Conservation (phyloP, 1,139 yeast genomes). For the Candida anutae region DNA sequence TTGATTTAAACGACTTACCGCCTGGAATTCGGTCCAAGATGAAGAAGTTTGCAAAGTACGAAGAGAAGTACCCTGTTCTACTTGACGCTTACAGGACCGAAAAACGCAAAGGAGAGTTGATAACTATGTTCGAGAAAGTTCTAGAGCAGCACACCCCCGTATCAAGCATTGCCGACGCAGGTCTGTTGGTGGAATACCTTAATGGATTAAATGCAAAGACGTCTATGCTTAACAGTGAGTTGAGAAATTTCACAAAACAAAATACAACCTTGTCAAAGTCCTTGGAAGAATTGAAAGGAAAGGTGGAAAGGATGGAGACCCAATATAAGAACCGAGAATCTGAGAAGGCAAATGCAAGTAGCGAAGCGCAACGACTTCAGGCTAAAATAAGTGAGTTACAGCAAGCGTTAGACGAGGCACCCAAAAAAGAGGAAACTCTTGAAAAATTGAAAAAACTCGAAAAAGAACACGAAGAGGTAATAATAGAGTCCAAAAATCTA, state of each 20-base stretch:
- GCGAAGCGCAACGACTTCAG: too few species aligned
- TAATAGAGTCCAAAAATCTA: too few species aligned
- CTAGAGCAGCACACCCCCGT: constrained; percentile 78
- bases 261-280: constrained; percentile 8
- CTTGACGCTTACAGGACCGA: constrained; percentile 80
- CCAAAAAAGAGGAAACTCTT: too few species aligned
- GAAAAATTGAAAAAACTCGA: too few species aligned
- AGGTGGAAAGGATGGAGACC: constrained; percentile 1
- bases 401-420: too few species aligned
- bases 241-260: constrained; percentile 21
- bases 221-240: constrained; percentile 48
- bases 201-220: constrained; percentile 56
- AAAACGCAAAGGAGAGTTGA: constrained; percentile 57
- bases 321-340: too few species aligned
- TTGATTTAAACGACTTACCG: constrained; percentile 38
- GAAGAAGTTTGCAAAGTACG: constrained; percentile 77
- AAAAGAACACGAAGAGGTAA: too few species aligned
- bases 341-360: too few species aligned
- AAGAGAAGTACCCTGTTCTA: constrained; percentile 76
- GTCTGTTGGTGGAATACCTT: constrained; percentile 60
- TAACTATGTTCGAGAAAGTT: constrained; percentile 61
- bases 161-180: constrained; percentile 64
- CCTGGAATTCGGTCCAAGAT: constrained; percentile 53
- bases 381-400: too few species aligned
- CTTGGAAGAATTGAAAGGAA: constrained; percentile 7